Evolutionary conservation across 2,329 filamentous ascomycete species (phyloP), one percentile per base, ranked within the genome.

Genomic region (Aureobasidium sp.): DNA sequence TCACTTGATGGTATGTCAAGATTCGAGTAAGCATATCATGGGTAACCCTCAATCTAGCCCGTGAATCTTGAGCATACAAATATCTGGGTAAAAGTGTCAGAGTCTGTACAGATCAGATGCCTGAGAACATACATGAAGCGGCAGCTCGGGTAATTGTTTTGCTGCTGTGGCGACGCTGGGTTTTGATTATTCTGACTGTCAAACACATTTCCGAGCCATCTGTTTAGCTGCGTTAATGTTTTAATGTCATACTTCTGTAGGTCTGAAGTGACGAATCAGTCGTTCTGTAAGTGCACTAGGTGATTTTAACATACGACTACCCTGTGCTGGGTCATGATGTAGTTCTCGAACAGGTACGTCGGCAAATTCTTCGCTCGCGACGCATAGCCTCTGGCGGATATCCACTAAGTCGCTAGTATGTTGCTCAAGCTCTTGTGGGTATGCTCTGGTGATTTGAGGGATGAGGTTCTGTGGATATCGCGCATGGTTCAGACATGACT

Each of bases 1-100:
- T 77, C 16, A 78, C 71, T 62, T 77, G 75, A 60, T 77, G 73
- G 48, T 61, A 70, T 0, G 67, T 67, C 32, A 71, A 11, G 13
- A 71, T 60, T 27, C 66, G 57, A 10, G 62, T 62, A 0, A 69
- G 55, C n/a, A 63, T 68, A 0, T 48, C 21, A 1, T 61, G 62
- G 1, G 69, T 67, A 10, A 64, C 62, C 1, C 47, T 27, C n/a
- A 49, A n/a, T 42, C 39, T 13, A 42, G 39, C 39, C 8, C 39
- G 39, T 25, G 39, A 42, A 13, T 42, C 10, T 13, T 9, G n/a
- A 13, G 39, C 39, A 10, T 42, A 25, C 10, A 42, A 3, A 21
- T 25, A 42, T 42, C 39, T 42, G 39, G 7, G 5, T 4, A 25
- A 5, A 11, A 9, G 9, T 11, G 10, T 42, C n/a, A 42, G n/a